These are phyloP conservation scores for Diaporthe destruens DNA, from an alignment of 2,329 filamentous ascomycete genomes.

Conservation along the genomic window DNA sequence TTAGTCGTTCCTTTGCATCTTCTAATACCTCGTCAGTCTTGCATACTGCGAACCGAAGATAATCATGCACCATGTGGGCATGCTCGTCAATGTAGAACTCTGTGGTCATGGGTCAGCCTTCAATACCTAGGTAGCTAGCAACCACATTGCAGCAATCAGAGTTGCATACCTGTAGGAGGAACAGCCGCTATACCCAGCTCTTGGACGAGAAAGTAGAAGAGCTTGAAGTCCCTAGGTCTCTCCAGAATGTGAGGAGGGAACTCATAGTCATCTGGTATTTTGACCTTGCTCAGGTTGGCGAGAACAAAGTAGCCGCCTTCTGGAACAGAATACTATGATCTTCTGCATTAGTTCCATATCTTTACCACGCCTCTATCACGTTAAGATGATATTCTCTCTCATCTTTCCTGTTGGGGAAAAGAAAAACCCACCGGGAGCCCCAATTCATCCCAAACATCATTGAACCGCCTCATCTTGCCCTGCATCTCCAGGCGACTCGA, in stretches of 20 bases:
- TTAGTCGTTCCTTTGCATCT: slow-evolving; percentile 1
- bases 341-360: neutral
- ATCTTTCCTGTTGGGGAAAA: neutral
- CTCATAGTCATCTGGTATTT: neutral
- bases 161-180: neutral
- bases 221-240: slow-evolving; percentile 5
- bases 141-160: neutral
- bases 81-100: slow-evolving; percentile 16
- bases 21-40: neutral
- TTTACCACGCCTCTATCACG: neutral
- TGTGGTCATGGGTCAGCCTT: neutral
- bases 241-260: slow-evolving; percentile 2
- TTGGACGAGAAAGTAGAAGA: neutral
- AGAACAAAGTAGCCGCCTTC: slow-evolving; percentile 14
- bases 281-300: slow-evolving; percentile 1
- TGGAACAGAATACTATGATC: neutral
- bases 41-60: slow-evolving; percentile 5
- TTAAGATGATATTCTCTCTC: neutral
- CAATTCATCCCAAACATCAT: neutral
- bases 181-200: slow-evolving; percentile 3
- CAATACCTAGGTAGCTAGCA: neutral
- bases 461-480: slow-evolving; percentile 7
- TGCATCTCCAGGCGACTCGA: neutral
- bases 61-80: slow-evolving; percentile 7
- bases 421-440: neutral